Conservation (phyloP, 2,329 filamentous ascomycete species). For the Fusarium buxicola region DNA sequence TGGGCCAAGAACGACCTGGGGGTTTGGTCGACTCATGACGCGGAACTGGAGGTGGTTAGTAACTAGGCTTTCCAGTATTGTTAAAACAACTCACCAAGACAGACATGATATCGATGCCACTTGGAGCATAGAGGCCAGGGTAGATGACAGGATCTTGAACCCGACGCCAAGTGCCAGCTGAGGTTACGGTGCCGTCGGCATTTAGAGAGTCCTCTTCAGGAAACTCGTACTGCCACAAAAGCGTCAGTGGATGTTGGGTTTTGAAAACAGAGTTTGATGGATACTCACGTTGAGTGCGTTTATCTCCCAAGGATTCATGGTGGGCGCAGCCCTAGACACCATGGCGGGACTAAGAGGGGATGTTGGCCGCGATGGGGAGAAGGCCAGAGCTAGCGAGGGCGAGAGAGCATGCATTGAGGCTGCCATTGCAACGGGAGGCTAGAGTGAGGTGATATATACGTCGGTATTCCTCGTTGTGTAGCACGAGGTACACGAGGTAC, state of each 20-base stretch:
- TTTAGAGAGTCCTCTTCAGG: conserved; percentile 38
- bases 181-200: conserved; percentile 36
- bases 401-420: conserved; percentile 33
- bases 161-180: conserved; percentile 42
- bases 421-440: conserved; percentile 15
- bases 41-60: conserved; percentile 57
- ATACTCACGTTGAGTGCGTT: conserved; percentile 41
- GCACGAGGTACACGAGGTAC: conserved; percentile 1
- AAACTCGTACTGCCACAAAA: conserved; percentile 42
- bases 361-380: conserved; percentile 14
- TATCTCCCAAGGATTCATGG: conserved; percentile 45
- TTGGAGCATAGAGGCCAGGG: conserved; percentile 66
- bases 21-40: conserved; percentile 76
- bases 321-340: conserved; percentile 27
- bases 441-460: conserved; percentile 23
- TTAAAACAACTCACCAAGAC: conserved; percentile 59
- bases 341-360: conserved; percentile 25
- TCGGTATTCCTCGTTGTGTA: neutral
- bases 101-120: conserved; percentile 66
- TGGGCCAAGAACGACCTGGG: conserved; percentile 81
- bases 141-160: conserved; percentile 63
- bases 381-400: conserved; percentile 19
- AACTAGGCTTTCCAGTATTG: neutral
- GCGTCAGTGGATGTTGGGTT: conserved; percentile 17
- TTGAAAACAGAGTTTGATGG: neutral